These are phyloP conservation scores for Daldinia decipiens DNA, from an alignment of 495 filamentous ascomycete species.

Conservation along the genomic window DNA sequence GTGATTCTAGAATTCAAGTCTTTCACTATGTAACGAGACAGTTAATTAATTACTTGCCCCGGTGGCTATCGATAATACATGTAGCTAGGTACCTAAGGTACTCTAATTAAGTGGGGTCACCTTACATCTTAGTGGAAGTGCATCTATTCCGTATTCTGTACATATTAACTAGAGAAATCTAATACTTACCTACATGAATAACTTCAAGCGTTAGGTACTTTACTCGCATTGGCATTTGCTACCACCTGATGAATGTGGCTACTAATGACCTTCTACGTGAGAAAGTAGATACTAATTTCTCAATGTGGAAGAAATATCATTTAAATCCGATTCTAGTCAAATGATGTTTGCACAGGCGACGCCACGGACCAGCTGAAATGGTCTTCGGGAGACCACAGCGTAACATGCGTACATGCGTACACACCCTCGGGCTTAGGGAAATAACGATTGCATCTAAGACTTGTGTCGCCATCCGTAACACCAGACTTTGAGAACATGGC, in stretches of 20 bases:
- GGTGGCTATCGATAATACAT: neutral
- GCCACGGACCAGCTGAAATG: slow-evolving; percentile 15
- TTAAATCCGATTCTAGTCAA: neutral
- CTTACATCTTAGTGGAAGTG: neutral
- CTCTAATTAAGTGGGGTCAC: slow-evolving; percentile 1
- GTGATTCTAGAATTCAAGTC: no score
- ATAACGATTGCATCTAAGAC: slow-evolving; percentile 35
- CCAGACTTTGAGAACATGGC: slow-evolving; percentile 48
- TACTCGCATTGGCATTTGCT: neutral
- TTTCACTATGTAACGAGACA: no score
- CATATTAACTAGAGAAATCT: neutral
- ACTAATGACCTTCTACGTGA: neutral
- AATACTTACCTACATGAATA: neutral
- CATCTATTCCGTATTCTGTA: neutral
- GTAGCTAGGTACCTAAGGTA: no score
- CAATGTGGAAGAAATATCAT: neutral
- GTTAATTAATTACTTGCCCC: no score
- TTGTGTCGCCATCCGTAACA: slow-evolving; percentile 36
- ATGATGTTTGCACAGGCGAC: slow-evolving; percentile 15
- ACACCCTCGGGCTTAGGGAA: slow-evolving; percentile 29
- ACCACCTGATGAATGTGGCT: no score
- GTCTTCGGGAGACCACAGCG: slow-evolving; percentile 15
- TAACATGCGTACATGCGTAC: slow-evolving; percentile 5
- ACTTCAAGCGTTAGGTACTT: neutral
- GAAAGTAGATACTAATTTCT: neutral